Percentiles rank a stretch among this genome's conserved stretches.
Conservation (phyloP, 331 rosid species). For the Stylosanthes scabra region DNA sequence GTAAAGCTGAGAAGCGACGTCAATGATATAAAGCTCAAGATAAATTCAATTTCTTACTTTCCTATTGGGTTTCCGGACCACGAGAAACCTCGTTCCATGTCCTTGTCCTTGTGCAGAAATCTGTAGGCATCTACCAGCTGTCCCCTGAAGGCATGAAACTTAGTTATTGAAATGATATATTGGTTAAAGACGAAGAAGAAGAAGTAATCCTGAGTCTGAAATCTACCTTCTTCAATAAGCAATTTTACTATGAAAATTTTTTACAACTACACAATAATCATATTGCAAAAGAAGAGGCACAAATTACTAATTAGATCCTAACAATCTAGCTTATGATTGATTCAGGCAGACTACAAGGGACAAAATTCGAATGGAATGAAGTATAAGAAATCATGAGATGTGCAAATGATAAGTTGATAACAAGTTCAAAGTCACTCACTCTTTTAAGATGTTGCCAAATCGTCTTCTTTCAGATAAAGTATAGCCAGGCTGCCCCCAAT, state of each 20-base stretch:
- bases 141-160: slow-evolving; percentile 68
- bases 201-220: background rate
- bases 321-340: slow-evolving; percentile 5
- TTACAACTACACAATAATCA: background rate
- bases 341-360: slow-evolving; percentile 18
- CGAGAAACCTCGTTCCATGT: slow-evolving; percentile 89
- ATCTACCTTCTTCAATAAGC: background rate
- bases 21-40: slow-evolving; percentile 19
- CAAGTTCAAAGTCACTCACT: slow-evolving; percentile 58
- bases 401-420: slow-evolving; percentile 13
- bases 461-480: slow-evolving; percentile 89
- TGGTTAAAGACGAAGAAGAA: background rate
- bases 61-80: slow-evolving; percentile 98
- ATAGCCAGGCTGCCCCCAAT: slow-evolving; percentile 97
- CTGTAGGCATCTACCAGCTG: slow-evolving; percentile 93
- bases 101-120: slow-evolving; percentile 79
- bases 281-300: background rate
- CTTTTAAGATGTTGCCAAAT: slow-evolving; percentile 81
- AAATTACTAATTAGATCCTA: background rate
- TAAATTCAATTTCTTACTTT: slow-evolving; percentile 59
- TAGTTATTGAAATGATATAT: slow-evolving; percentile 24
- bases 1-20: slow-evolving; percentile 25
- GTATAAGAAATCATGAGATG: background rate
- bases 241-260: background rate
- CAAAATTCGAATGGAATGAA: slow-evolving; percentile 9